Percentiles rank a stretch among this genome's conserved stretches.
Evolutionary conservation across 768 basidiomycete species (phyloP).

Genomic region (Lentinula aciculospora): DNA sequence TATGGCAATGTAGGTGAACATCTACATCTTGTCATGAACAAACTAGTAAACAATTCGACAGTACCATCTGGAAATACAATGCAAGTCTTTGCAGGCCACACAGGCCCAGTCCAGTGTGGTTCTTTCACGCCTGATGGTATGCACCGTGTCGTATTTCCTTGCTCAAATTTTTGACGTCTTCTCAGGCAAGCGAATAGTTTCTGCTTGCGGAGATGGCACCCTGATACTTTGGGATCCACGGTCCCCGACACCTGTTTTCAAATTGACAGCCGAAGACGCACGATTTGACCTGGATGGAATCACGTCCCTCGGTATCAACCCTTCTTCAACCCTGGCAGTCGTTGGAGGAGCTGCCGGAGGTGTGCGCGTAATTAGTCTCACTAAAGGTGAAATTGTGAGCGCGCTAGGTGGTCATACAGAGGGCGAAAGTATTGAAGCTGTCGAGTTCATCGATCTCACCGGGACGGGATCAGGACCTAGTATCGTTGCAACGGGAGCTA

Average conservation of each 20-base stretch:
- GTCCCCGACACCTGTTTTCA: conserved; percentile 71
- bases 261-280: conserved; percentile 62
- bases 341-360: conserved; percentile 83
- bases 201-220: conserved; percentile 76
- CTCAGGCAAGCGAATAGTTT: conserved; percentile 81
- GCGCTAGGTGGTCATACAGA: conserved; percentile 80
- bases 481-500: conserved; percentile 80
- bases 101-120: conserved; percentile 77
- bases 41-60: conserved; percentile 22
- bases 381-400: conserved; percentile 77
- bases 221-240: conserved; percentile 93
- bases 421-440: conserved; percentile 83
- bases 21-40: neutral
- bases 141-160: conserved; percentile 1
- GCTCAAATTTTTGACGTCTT: conserved; percentile 3
- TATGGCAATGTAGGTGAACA: conserved; percentile 81
- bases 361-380: conserved; percentile 83
- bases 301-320: conserved; percentile 81
- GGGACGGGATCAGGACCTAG: conserved; percentile 49
- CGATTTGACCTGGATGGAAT: conserved; percentile 82
- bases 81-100: conserved; percentile 94
- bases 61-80: conserved; percentile 94
- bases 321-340: conserved; percentile 83
- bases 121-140: conserved; percentile 88
- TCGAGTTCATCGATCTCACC: conserved; percentile 77